A percentile compares a stretch with the other conserved stretches of the same genome.
phyloP scores from a whole-genome alignment of 257 asterid genomes.

The Linaria vulgaris region DNA sequence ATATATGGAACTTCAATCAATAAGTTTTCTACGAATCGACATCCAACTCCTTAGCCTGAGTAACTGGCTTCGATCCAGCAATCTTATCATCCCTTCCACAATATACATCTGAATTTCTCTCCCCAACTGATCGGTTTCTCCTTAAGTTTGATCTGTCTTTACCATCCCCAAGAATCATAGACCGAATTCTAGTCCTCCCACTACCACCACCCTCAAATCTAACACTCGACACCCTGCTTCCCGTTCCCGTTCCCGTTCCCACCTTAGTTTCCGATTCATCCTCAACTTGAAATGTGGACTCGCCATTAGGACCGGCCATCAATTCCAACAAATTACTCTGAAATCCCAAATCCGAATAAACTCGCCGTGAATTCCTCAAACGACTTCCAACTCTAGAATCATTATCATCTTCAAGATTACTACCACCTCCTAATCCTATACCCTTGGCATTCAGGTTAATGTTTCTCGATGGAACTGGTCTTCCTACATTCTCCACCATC shows the following conservation, averaged over 20 bases:
- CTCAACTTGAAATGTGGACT: conserved; percentile 29
- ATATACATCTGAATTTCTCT: too few relatives aligned
- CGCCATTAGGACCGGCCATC: conserved; percentile 50
- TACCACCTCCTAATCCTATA: conserved; percentile 37
- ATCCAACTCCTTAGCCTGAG: conserved; percentile 31
- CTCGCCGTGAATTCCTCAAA: conserved; percentile 52
- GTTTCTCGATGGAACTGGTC: conserved; percentile 47
- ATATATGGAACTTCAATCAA: conserved; percentile 28
- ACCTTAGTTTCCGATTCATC: conserved; percentile 30
- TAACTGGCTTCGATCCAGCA: conserved; percentile 23
- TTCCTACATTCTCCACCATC: conserved; percentile 68
- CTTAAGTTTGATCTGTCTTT: conserved; percentile 28
- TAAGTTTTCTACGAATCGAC: conserved; percentile 17
- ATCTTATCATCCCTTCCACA: conserved; percentile 5
- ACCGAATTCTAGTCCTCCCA: conserved; percentile 31
- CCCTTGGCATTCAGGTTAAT: conserved; percentile 18
- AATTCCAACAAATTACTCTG: conserved; percentile 78
- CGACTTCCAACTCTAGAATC: conserved; percentile 49
- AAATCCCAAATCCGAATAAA: conserved; percentile 40
- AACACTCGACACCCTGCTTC: conserved; percentile 41
- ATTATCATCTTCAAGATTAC: conserved; percentile 38
- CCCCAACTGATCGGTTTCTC: conserved; percentile 29
- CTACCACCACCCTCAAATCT: conserved; percentile 42
- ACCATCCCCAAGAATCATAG: conserved; percentile 30
- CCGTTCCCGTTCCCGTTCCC: conserved; percentile 26